Evolutionary conservation across 768 basidiomycete species (phyloP).

Genomic region (Russula griseocarnosa): DNA sequence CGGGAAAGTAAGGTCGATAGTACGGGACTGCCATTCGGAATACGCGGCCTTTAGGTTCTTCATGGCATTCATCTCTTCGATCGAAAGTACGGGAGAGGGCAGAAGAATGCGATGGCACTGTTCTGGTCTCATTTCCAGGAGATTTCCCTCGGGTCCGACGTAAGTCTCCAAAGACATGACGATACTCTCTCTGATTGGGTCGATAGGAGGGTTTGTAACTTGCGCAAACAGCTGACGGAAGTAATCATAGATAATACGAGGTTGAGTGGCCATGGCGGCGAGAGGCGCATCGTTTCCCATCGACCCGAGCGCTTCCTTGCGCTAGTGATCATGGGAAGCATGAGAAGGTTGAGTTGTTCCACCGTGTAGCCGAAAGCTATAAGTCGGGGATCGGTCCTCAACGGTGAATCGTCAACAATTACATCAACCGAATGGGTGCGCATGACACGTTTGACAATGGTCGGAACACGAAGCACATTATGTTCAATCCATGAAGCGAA

Average conservation of each 20-base stretch:
- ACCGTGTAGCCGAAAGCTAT: constrained; percentile 95
- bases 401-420: constrained; percentile 65
- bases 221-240: constrained; percentile 98
- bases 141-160: constrained; percentile 94
- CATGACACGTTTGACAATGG: constrained; percentile 86
- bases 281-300: constrained; percentile 99
- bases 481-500: constrained; percentile 95
- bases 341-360: constrained; percentile 91
- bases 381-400: constrained; percentile 86
- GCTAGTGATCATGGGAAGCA: constrained; percentile 92
- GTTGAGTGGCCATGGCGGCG: constrained; percentile 91
- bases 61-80: constrained; percentile 97
- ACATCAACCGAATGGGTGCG: constrained; percentile 64
- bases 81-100: constrained; percentile 85
- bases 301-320: constrained; percentile 94
- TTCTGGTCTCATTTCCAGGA: constrained; percentile 90
- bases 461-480: constrained; percentile 82
- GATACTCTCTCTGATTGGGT: constrained; percentile 93
- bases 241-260: constrained; percentile 92
- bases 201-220: constrained; percentile 98
- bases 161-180: constrained; percentile 98
- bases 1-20: constrained; percentile 96
- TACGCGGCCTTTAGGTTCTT: constrained; percentile 88
- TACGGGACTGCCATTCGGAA: constrained; percentile 84
- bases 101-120: constrained; percentile 95